Percentiles rank a stretch among this genome's conserved stretches.
phyloP scores from a whole-genome alignment of 1,284 basidiomycete species.

The Cerrena zonata region DNA sequence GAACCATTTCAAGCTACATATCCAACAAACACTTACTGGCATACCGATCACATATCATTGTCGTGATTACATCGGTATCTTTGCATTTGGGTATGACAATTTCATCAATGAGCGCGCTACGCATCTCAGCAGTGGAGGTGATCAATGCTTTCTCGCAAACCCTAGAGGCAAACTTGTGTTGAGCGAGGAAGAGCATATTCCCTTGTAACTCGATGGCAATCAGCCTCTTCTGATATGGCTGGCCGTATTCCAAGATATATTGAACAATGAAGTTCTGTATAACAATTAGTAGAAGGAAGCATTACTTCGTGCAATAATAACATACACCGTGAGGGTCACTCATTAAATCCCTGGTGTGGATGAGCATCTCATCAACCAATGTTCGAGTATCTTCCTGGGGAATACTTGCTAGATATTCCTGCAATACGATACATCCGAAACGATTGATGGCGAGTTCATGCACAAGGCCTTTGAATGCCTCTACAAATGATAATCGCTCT shows the following conservation, averaged over 20 bases:
- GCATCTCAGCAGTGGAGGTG: conserved; percentile 57
- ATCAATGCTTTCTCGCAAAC: conserved; percentile 91
- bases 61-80: conserved; percentile 57
- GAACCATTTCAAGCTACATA: conserved; percentile 13
- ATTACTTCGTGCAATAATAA: conserved; percentile 13
- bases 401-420: conserved; percentile 86
- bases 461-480: conserved; percentile 79
- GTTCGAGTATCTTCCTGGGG: conserved; percentile 62
- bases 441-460: conserved; percentile 82
- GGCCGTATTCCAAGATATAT: conserved; percentile 83
- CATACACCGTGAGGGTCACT: conserved; percentile 84
- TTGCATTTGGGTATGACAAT: conserved; percentile 65
- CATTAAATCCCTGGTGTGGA: conserved; percentile 67
- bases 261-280: conserved; percentile 89
- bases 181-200: conserved; percentile 73
- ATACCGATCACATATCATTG: conserved; percentile 89
- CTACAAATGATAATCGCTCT: conserved; percentile 72
- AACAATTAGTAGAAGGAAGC: not conserved
- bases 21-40: conserved; percentile 66
- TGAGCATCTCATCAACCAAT: conserved; percentile 82
- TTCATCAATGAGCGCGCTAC: conserved; percentile 73
- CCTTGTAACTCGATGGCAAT: conserved; percentile 74
- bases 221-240: conserved; percentile 59
- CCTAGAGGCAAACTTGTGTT: conserved; percentile 95
- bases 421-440: conserved; percentile 93